phyloP scores from a whole-genome alignment of 352 stramenopile species.

The Phytophthora brassicae region DNA sequence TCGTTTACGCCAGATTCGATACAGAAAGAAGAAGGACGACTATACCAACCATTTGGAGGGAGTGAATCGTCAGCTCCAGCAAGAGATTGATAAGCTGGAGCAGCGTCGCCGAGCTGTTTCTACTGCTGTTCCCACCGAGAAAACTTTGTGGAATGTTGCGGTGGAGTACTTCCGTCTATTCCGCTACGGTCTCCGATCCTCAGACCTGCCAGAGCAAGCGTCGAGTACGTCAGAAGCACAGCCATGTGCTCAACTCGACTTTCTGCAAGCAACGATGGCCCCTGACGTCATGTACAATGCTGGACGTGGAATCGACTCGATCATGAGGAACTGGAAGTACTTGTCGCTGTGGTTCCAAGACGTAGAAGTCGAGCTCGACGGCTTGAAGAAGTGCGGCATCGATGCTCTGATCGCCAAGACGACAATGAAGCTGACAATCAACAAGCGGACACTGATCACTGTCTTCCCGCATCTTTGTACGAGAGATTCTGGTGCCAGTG shows the following conservation, averaged over 20 bases:
- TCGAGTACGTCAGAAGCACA: background rate
- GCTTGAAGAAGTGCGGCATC: background rate
- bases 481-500: background rate
- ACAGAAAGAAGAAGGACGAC: constrained; percentile 24
- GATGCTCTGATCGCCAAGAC: background rate
- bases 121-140: constrained; percentile 1
- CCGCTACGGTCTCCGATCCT: constrained; percentile 9
- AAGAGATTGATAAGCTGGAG: constrained; percentile 15
- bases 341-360: constrained; percentile 5
- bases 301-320: background rate
- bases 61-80: background rate
- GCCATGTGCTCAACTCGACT: background rate
- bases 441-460: background rate
- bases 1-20: constrained; percentile 21
- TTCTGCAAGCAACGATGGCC: background rate
- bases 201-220: background rate
- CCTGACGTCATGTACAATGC: background rate
- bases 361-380: constrained; percentile 4
- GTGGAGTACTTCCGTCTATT: constrained; percentile 32
- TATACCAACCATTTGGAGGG: constrained; percentile 8
- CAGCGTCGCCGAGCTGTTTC: constrained; percentile 12
- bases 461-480: constrained; percentile 1
- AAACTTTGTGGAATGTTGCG: constrained; percentile 20
- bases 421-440: background rate
- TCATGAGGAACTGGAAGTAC: constrained; percentile 1